phyloP scores from a whole-genome alignment of 768 basidiomycete genomes.

The Boletus rubescentipes region DNA sequence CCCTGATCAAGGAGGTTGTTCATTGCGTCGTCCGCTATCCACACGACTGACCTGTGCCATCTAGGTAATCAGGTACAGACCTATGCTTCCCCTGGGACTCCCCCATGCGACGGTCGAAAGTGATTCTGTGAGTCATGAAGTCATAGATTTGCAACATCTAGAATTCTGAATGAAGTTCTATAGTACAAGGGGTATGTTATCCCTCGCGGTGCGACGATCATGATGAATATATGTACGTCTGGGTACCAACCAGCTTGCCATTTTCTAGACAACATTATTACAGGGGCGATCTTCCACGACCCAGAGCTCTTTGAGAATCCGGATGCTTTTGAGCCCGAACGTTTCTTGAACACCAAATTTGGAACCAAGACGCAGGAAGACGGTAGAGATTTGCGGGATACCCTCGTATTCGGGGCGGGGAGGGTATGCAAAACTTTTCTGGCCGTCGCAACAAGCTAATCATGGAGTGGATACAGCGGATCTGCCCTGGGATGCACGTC shows the following conservation, averaged over 20 bases:
- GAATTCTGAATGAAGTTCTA: neutral
- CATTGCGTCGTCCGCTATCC: neutral
- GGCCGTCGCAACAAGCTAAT: neutral
- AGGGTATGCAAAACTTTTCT: neutral
- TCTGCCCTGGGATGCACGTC: conserved; percentile 6
- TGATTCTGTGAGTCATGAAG: neutral
- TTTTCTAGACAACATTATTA: neutral
- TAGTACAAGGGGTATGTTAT: neutral
- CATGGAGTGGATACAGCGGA: neutral
- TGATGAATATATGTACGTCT: neutral
- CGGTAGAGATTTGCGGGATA: conserved; percentile 6
- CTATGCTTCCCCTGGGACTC: conserved; percentile 4
- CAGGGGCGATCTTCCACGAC: conserved; percentile 5
- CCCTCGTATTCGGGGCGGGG: conserved; percentile 2
- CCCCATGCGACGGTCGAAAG: conserved; percentile 2
- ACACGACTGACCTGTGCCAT: neutral
- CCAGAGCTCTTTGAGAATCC: conserved; percentile 2
- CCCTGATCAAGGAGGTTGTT: conserved; percentile 4
- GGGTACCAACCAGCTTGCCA: neutral
- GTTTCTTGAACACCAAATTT: neutral
- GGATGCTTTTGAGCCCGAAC: conserved; percentile 2
- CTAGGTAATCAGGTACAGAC: conserved; percentile 1
- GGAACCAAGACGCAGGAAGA: conserved; percentile 2
- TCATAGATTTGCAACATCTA: neutral
- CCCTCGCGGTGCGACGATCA: neutral